Conservation (phyloP, 257 asterid genomes). For the Przewalskia tangutica region DNA sequence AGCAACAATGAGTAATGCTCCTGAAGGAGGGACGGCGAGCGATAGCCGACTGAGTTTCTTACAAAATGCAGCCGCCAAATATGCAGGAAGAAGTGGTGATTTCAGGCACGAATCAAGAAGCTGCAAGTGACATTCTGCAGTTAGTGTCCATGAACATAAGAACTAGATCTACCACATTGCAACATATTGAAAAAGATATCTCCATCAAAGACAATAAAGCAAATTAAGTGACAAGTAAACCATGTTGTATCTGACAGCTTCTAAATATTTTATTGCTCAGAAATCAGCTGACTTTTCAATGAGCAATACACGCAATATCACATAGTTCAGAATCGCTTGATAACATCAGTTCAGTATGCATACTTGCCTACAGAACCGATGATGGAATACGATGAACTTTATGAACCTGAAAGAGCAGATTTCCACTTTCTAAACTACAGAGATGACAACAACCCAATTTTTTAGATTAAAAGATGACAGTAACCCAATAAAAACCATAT, state of each 20-base stretch:
- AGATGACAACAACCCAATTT: neutral
- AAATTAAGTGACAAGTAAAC: neutral
- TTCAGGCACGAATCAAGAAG: conserved; percentile 90
- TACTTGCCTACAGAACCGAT: neutral
- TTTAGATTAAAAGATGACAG: neutral
- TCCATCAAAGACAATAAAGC: neutral
- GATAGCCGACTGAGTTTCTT: conserved; percentile 87
- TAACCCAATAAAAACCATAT: neutral
- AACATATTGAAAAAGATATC: neutral
- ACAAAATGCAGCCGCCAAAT: conserved; percentile 89
- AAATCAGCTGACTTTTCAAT: neutral
- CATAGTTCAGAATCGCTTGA: neutral
- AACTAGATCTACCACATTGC: neutral
- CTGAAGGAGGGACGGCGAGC: conserved; percentile 72
- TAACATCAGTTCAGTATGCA: neutral
- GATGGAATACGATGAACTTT: neutral
- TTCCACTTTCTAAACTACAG: neutral
- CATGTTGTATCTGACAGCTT: neutral
- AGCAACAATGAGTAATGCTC: conserved; percentile 66
- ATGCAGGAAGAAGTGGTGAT: conserved; percentile 93
- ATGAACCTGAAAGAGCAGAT: neutral
- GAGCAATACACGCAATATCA: neutral
- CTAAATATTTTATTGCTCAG: neutral
- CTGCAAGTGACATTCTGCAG: conserved; percentile 30
- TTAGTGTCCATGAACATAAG: neutral